Evolutionary conservation across 495 filamentous ascomycete species (phyloP), one percentile per base, ranked within the genome.

Genomic region (Sporormia fimetaria): DNA sequence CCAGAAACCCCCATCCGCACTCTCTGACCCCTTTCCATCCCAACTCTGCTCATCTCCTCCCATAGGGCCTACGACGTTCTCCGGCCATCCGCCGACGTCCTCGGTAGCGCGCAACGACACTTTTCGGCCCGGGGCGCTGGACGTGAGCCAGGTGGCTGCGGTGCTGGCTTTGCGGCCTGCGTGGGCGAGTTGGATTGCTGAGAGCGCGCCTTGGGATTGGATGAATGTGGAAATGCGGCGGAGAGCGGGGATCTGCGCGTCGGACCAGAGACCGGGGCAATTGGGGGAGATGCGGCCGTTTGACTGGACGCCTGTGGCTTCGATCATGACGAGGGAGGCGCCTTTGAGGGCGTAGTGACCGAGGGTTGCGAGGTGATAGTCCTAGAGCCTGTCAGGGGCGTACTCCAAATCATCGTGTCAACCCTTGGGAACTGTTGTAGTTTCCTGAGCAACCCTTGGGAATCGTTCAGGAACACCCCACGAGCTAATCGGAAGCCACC

Each of bases 201-300:
- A 74, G 48, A 78, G 76, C 58, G 78, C 76, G 52, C 64, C 63
- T 56, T 83, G 79, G 37, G 66, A 70, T 58, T 87, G 76, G 2
- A 71, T 74, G 48, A 86, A 85, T 29, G 85, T 78, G 20, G 75
- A 64, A 35, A 81, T 66, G 12, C 69, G 60, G 47, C 65, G 67
- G 40, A 87, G 49, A 1, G 68, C 70, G 18, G 63, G 74, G 48
- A 84, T 74, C 42, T 87, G 83, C 0, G 64, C 67, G 55, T 88
- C 83, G 32, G 74, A 66, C 83, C 82, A 90, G 12, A 88, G 56
- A 4, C 83, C 83, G 2, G 65, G 55, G 49, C 79, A 76, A 44
- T 82, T 66, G 0, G 83, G 83, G 0, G 80, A 78, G 61, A 88
- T 87, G 2, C 83, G 67, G n/a, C 83, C 83, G 43, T 85, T 67